phyloP scores from a whole-genome alignment of 345 rosid genomes.

The Lumnitzera racemosa region DNA sequence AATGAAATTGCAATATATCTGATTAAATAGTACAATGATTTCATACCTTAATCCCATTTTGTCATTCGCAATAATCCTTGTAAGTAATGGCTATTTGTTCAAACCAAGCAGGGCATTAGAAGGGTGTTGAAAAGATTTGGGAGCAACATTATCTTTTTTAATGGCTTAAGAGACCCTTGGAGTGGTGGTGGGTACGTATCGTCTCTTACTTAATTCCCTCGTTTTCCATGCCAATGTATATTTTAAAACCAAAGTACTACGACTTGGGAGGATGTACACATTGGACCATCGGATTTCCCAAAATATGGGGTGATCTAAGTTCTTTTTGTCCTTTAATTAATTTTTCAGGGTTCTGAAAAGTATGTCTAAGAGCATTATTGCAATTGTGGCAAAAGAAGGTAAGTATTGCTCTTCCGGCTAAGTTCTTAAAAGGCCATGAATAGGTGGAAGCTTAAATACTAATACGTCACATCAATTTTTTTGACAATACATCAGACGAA shows the following conservation, averaged over 20 bases:
- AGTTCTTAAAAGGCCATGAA: too few relatives aligned
- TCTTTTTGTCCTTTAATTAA: background rate
- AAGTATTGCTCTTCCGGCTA: background rate
- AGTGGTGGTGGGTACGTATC: slow-evolving; percentile 51
- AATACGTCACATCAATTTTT: too few relatives aligned
- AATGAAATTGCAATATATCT: too few relatives aligned
- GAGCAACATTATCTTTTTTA: slow-evolving; percentile 61
- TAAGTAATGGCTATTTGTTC: too few relatives aligned
- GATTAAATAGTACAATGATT: too few relatives aligned
- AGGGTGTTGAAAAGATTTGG: slow-evolving; percentile 42
- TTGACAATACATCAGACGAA: too few relatives aligned
- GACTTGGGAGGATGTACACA: too few relatives aligned
- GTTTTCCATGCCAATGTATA: background rate
- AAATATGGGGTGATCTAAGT: background rate
- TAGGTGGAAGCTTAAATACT: too few relatives aligned
- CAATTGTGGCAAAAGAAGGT: slow-evolving; percentile 56
- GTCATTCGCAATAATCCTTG: too few relatives aligned
- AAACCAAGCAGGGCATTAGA: slow-evolving; percentile 27
- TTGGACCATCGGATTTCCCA: background rate
- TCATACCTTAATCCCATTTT: too few relatives aligned
- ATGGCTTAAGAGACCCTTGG: slow-evolving; percentile 74
- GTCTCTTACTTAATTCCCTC: background rate
- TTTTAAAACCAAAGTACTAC: background rate
- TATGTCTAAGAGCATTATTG: slow-evolving; percentile 39
- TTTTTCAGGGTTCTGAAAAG: slow-evolving; percentile 37